Conservation (phyloP, 441 rosid genomes). For the Jatropha multifida region DNA sequence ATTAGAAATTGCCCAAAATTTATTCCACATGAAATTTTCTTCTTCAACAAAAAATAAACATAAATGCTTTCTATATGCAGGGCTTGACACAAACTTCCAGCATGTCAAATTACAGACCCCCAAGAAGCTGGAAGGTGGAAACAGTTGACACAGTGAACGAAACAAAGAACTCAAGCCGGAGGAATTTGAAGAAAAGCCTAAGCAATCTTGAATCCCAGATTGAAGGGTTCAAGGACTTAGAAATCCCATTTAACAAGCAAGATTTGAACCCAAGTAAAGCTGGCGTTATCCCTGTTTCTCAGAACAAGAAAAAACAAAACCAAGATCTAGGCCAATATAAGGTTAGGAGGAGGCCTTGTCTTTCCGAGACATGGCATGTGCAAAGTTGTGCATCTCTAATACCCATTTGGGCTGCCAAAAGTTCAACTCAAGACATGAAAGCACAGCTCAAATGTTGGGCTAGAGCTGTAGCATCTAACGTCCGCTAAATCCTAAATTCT, state of each 20-base stretch:
- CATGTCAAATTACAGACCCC: slow-evolving; percentile 46
- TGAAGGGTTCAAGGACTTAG: slow-evolving; percentile 50
- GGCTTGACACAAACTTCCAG: slow-evolving; percentile 28
- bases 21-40: neutral
- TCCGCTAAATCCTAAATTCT: slow-evolving; percentile 30
- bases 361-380: slow-evolving; percentile 45
- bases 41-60: neutral
- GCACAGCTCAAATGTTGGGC: slow-evolving; percentile 86
- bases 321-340: slow-evolving; percentile 18
- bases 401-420: slow-evolving; percentile 49
- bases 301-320: slow-evolving; percentile 27
- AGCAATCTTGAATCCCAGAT: slow-evolving; percentile 52
- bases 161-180: slow-evolving; percentile 30
- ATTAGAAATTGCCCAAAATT: neutral
- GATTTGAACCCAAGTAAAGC: slow-evolving; percentile 31
- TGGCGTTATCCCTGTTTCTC: slow-evolving; percentile 39
- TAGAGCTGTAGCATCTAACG: slow-evolving; percentile 76
- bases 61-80: slow-evolving; percentile 15
- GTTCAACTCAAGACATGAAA: slow-evolving; percentile 56
- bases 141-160: slow-evolving; percentile 30
- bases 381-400: slow-evolving; percentile 39
- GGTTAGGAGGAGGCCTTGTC: slow-evolving; percentile 27
- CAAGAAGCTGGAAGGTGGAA: slow-evolving; percentile 42
- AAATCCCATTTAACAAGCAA: slow-evolving; percentile 39
- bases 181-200: slow-evolving; percentile 42